These are phyloP conservation scores for Dacryopinax spathularia DNA, from an alignment of 768 basidiomycete genomes.

Conservation along the genomic window DNA sequence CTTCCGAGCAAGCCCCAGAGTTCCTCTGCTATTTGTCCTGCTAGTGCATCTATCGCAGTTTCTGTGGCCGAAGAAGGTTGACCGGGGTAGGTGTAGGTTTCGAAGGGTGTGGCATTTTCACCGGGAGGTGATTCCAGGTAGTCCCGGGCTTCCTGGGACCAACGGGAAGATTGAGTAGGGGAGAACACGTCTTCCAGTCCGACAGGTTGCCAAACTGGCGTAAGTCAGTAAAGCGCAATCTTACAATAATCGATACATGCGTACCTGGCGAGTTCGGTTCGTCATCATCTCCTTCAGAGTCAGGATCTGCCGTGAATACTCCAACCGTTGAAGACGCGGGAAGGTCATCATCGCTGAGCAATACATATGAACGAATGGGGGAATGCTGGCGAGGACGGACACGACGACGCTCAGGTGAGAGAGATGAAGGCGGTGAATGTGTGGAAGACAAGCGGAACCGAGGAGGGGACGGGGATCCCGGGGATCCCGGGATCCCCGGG, in stretches of 20 bases:
- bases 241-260: neutral
- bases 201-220: neutral
- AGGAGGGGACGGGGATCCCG: too few relatives aligned
- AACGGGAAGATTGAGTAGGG: neutral
- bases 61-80: neutral
- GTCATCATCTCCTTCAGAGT: neutral
- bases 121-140: neutral
- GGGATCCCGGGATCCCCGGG: too few relatives aligned
- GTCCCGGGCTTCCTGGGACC: neutral
- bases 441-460: too few relatives aligned
- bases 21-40: neutral
- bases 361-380: neutral
- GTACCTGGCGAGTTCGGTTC: neutral
- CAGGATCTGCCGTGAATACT: neutral
- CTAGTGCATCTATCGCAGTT: neutral
- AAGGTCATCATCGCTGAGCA: neutral
- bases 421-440: too few relatives aligned
- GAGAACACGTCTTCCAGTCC: neutral
- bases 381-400: too few relatives aligned
- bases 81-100: neutral
- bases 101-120: neutral
- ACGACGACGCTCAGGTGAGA: too few relatives aligned
- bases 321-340: neutral
- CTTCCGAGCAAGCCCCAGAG: neutral
- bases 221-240: neutral